phyloP scores from a whole-genome alignment of 2,329 filamentous ascomycete species.

The Diaporthe ampelina region DNA sequence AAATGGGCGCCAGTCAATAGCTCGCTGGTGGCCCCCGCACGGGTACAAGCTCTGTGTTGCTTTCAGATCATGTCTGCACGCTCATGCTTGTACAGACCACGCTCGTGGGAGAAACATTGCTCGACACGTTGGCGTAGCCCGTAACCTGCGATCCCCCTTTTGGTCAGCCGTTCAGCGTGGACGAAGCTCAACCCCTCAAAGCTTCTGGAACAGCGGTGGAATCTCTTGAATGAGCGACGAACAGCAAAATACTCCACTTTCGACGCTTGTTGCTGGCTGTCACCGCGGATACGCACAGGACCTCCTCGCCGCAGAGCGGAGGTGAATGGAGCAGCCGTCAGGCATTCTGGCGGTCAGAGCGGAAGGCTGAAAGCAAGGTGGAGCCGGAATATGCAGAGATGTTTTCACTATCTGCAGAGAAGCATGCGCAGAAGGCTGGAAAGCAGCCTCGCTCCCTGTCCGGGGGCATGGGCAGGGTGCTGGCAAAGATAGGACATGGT shows the following conservation, averaged over 20 bases:
- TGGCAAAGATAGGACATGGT: constrained; percentile 28
- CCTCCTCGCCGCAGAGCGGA: constrained; percentile 49
- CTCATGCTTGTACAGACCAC: constrained; percentile 56
- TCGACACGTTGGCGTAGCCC: constrained; percentile 51
- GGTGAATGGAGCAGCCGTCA: constrained; percentile 36
- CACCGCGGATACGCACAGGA: constrained; percentile 53
- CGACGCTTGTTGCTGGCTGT: constrained; percentile 42
- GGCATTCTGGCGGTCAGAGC: constrained; percentile 44
- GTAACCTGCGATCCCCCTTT: constrained; percentile 53
- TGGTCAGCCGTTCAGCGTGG: constrained; percentile 48
- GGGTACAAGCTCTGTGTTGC: constrained; percentile 51
- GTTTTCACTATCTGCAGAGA: constrained; percentile 41
- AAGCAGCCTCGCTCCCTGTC: constrained; percentile 35
- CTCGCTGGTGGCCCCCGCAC: constrained; percentile 41
- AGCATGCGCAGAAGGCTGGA: constrained; percentile 40
- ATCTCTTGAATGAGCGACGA: constrained; percentile 46
- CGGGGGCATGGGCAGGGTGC: constrained; percentile 22
- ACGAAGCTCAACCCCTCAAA: constrained; percentile 43
- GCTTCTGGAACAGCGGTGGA: constrained; percentile 58
- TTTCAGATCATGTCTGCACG: constrained; percentile 55
- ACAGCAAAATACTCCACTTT: constrained; percentile 24
- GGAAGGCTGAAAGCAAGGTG: constrained; percentile 38
- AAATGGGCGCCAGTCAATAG: constrained; percentile 15
- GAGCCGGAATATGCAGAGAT: constrained; percentile 33
- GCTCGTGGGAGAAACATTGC: constrained; percentile 55